Percentiles rank a stretch among this genome's conserved stretches.
These are phyloP conservation scores for Leucaena leucocephala DNA, from an alignment of 306 rosid genomes.

Conservation along the genomic window DNA sequence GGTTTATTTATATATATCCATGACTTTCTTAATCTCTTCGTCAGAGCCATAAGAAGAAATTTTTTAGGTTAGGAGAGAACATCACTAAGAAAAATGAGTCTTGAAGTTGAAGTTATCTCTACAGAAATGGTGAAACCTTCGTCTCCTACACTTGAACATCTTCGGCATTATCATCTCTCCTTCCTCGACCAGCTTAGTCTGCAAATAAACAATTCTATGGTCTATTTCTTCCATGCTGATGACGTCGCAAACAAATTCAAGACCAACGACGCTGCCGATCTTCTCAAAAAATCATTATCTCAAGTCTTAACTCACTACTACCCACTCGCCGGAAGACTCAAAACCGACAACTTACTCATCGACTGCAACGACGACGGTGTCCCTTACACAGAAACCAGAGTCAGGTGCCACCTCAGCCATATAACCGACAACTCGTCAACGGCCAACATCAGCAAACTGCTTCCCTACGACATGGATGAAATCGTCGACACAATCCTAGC, in stretches of 20 bases:
- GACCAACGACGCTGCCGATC: not conserved
- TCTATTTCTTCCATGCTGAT: not conserved
- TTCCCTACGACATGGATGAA: slow-evolving; percentile 34
- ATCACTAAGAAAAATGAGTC: not conserved
- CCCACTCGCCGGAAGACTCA: slow-evolving; percentile 44
- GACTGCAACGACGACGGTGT: slow-evolving; percentile 50
- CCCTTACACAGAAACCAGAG: slow-evolving; percentile 42
- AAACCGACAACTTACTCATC: not conserved
- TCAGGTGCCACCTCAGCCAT: slow-evolving; percentile 32
- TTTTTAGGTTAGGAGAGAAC: no score
- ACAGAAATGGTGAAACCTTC: slow-evolving; percentile 36
- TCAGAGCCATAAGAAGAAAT: no score
- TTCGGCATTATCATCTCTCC: slow-evolving; percentile 42
- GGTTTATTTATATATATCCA: no score
- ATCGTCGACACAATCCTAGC: not conserved
- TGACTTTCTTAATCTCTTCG: no score
- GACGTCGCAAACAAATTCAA: not conserved
- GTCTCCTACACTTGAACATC: slow-evolving; percentile 35
- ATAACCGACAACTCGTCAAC: slow-evolving; percentile 30
- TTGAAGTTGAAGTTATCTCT: slow-evolving; percentile 15
- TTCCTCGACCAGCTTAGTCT: slow-evolving; percentile 46
- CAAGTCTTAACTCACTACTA: slow-evolving; percentile 19
- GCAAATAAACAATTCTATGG: slow-evolving; percentile 23
- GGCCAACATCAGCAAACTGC: slow-evolving; percentile 39
- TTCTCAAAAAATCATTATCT: not conserved